A percentile compares a stretch with the other conserved stretches of the same genome.
These are phyloP conservation scores for Dictyophora rubrovolvata DNA, from an alignment of 768 basidiomycete species.

Conservation along the genomic window DNA sequence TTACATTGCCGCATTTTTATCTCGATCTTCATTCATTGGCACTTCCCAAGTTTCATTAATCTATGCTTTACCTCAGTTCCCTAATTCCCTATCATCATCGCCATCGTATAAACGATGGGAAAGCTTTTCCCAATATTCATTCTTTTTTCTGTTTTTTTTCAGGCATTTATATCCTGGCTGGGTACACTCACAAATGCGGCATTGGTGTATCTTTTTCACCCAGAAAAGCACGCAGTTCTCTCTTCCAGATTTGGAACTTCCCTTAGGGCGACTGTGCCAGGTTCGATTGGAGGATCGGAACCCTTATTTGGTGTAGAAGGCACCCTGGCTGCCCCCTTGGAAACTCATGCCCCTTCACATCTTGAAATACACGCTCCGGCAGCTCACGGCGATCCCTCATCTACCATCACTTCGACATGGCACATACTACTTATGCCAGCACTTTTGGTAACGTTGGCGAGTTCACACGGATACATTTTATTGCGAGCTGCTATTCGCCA, in stretches of 20 bases:
- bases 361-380: slow-evolving; percentile 10
- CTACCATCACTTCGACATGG: slow-evolving; percentile 13
- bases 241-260: not conserved
- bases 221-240: slow-evolving; percentile 17
- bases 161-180: slow-evolving; percentile 77
- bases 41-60: too few relatives aligned
- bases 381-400: not conserved
- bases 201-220: slow-evolving; percentile 83
- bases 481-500: slow-evolving; percentile 53
- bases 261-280: not conserved
- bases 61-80: not conserved
- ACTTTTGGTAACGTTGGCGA: slow-evolving; percentile 62
- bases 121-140: not conserved
- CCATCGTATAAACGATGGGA: not conserved
- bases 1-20: too few relatives aligned
- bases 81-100: not conserved
- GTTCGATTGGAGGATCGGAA: not conserved
- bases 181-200: slow-evolving; percentile 81
- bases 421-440: slow-evolving; percentile 45
- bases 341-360: slow-evolving; percentile 13
- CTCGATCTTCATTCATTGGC: too few relatives aligned
- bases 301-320: slow-evolving; percentile 12
- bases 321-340: slow-evolving; percentile 16
- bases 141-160: not conserved
- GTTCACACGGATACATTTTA: slow-evolving; percentile 81